Evolutionary conservation across 2,329 filamentous ascomycete species (phyloP).

Genomic region (Ilyonectria robusta): DNA sequence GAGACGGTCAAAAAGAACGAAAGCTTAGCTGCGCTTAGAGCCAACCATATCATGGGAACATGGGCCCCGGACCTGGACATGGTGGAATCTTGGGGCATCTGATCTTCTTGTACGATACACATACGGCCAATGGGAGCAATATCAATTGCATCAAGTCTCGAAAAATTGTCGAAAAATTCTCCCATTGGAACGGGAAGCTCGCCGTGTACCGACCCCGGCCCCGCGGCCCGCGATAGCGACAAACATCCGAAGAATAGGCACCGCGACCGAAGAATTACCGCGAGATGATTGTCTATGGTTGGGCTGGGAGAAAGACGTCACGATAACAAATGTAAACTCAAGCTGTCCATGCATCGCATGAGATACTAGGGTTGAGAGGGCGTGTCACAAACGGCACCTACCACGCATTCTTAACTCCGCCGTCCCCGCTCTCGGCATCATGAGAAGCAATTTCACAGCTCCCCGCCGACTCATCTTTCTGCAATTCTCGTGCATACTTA

Average conservation of each 20-base stretch:
- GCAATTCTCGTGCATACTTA: background rate
- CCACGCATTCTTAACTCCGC: slow-evolving; percentile 9
- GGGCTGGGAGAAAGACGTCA: slow-evolving; percentile 21
- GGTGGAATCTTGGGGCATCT: slow-evolving; percentile 5
- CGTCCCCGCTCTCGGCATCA: slow-evolving; percentile 7
- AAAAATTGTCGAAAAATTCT: slow-evolving; percentile 10
- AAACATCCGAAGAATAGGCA: slow-evolving; percentile 43
- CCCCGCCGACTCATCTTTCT: background rate
- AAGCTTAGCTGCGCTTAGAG: slow-evolving; percentile 24
- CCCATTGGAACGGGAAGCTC: slow-evolving; percentile 12
- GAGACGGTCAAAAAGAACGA: slow-evolving; percentile 46
- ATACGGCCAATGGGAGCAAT: slow-evolving; percentile 12
- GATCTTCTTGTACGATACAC: slow-evolving; percentile 4
- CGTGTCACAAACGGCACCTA: slow-evolving; percentile 27
- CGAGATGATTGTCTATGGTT: slow-evolving; percentile 18
- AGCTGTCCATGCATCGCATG: slow-evolving; percentile 14
- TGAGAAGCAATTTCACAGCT: slow-evolving; percentile 12
- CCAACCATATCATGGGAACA: background rate
- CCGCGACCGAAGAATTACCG: slow-evolving; percentile 45
- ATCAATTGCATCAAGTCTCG: slow-evolving; percentile 2
- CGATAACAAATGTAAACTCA: slow-evolving; percentile 29
- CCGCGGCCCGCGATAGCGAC: slow-evolving; percentile 42
- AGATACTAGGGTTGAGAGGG: slow-evolving; percentile 21
- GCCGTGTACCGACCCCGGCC: slow-evolving; percentile 31
- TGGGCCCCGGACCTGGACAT: slow-evolving; percentile 3